These are phyloP conservation scores for Dentipellis fragilis DNA, from an alignment of 768 basidiomycete genomes.

Conservation along the genomic window DNA sequence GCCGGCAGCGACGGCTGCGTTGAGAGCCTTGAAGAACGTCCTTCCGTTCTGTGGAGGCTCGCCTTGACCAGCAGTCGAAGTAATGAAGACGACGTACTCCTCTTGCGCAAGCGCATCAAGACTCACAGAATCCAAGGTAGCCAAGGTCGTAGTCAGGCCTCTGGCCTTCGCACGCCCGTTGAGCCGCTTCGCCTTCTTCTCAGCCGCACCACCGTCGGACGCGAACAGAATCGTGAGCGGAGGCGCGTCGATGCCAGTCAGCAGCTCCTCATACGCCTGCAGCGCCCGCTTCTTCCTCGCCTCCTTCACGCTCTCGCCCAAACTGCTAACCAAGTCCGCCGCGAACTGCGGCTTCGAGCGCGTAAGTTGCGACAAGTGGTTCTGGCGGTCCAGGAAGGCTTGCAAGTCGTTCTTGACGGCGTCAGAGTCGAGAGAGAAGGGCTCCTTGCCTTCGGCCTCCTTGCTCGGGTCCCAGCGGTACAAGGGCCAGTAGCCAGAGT, in stretches of 20 bases:
- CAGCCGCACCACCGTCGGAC: slow-evolving; percentile 91
- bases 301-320: slow-evolving; percentile 78
- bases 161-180: slow-evolving; percentile 74
- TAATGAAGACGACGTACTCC: slow-evolving; percentile 71
- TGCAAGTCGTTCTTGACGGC: slow-evolving; percentile 88
- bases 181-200: slow-evolving; percentile 90
- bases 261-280: slow-evolving; percentile 74
- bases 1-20: slow-evolving; percentile 48
- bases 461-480: slow-evolving; percentile 96
- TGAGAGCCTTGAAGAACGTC: slow-evolving; percentile 77
- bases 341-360: slow-evolving; percentile 74
- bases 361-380: slow-evolving; percentile 90
- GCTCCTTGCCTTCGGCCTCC: slow-evolving; percentile 64
- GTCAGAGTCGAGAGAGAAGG: slow-evolving; percentile 90
- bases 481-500: slow-evolving; percentile 94
- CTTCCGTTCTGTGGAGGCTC: slow-evolving; percentile 97
- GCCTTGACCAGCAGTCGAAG: slow-evolving; percentile 92
- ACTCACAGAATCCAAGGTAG: slow-evolving; percentile 73
- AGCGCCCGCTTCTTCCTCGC: slow-evolving; percentile 75
- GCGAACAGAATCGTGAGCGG: slow-evolving; percentile 88
- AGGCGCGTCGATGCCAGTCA: slow-evolving; percentile 79
- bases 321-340: slow-evolving; percentile 68
- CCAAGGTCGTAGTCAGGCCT: slow-evolving; percentile 66
- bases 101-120: slow-evolving; percentile 60
- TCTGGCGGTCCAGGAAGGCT: slow-evolving; percentile 91